Evolutionary conservation across 805 yeast species (phyloP), one percentile per base, ranked within the genome.

Genomic region (Candida tammaniensis): DNA sequence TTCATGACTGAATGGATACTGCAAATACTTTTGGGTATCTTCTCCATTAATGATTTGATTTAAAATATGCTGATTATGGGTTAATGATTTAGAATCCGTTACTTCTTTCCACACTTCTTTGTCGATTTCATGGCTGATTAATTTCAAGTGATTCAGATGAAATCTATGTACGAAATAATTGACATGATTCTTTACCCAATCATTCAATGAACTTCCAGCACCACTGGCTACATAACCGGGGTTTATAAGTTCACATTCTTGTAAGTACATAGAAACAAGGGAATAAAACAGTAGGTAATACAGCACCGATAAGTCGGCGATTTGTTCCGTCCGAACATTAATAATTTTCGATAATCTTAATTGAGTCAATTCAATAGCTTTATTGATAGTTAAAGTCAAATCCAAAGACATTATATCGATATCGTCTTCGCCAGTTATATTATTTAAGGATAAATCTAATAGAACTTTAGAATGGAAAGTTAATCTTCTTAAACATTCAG

Each of bases 101-200:
- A 72, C 75, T 34, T 89, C 95, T 39, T 75, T 77, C 98, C 98
- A 91, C 15, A 63, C 63, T 44, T 89, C 98, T 30, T 64, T 62
- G 32, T 84, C 89, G 36, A 85, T 64, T 12, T 67, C 61, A 4
- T 51, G 51, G 5, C 72, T 62, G 17, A 86, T 57, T 4, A 56
- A 53, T 36, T 69, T 71, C 33, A 76, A 54, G 17, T 73, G 66
- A 11, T 64, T 64, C 30, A 69, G 68, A 43, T 83, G 88, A 46
- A 74, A 72, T 20, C 76, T 64, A 19, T 64, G 64, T 23, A 77
- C 59, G 52, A 76, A 88, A 35, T 73, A 70, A 39, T 71, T 77
- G 4, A 82, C 70, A 43, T 86, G 95, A 20, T 72, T 69, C n/a
- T 71, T 74, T 11, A 88, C 58, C 48, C 80, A 74, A 37, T 80